Conservation (phyloP, 257 asterid species). For the Solanum rostratum region DNA sequence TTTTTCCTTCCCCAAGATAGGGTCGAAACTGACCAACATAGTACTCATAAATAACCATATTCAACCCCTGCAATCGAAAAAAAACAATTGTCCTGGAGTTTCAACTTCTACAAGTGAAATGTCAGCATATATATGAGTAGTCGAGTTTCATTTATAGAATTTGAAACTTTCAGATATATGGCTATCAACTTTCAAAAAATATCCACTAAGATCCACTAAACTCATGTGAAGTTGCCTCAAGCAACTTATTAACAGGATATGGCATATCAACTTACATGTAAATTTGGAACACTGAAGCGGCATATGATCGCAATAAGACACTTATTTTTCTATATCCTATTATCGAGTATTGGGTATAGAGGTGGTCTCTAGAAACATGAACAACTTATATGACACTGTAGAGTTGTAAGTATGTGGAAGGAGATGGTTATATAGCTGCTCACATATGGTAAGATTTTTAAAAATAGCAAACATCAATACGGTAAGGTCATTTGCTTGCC, state of each 20-base stretch:
- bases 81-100: background rate
- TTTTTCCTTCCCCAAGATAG: background rate
- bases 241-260: no score
- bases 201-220: no score
- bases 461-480: background rate
- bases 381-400: background rate
- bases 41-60: no score
- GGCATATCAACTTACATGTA: no score
- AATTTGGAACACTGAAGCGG: no score
- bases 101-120: background rate
- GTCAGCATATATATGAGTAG: background rate
- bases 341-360: background rate
- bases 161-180: background rate
- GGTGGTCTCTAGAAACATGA: background rate
- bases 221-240: no score
- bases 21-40: no score
- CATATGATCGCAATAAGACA: background rate
- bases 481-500: background rate
- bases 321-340: background rate
- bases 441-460: background rate
- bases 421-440: background rate
- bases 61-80: background rate
- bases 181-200: no score
- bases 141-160: background rate
- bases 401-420: background rate